Percentiles rank a stretch among this genome's conserved stretches.
Conservation (phyloP, 495 filamentous ascomycete species). For the Hypoxylon trugodes region DNA sequence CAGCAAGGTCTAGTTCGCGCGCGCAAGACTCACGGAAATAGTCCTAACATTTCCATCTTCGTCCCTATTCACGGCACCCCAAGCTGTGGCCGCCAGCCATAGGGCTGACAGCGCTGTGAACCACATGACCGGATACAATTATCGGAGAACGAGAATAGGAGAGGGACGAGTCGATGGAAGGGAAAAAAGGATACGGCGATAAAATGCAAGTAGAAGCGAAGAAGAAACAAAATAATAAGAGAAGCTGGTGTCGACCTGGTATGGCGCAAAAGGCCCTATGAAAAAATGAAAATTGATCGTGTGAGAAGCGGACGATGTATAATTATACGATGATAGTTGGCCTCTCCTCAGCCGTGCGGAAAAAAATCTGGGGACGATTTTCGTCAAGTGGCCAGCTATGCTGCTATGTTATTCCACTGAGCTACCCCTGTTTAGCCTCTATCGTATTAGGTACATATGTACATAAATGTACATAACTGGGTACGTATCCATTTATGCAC, state of each 20-base stretch:
- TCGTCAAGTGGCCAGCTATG: conserved; percentile 39
- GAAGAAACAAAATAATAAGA: conserved; percentile 22
- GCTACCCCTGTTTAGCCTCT: conserved; percentile 42
- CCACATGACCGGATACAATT: conserved; percentile 51
- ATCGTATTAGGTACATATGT: too few species aligned
- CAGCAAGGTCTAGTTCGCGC: conserved; percentile 11
- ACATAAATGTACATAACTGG: too few species aligned
- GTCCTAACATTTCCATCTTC: conserved; percentile 62
- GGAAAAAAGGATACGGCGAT: conserved; percentile 1
- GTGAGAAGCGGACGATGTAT: conserved; percentile 19
- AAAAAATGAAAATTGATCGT: conserved; percentile 30
- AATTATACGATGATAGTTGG: conserved; percentile 43
- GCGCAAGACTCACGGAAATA: conserved; percentile 58
- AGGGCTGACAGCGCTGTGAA: conserved; percentile 59
- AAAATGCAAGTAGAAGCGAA: conserved; percentile 28
- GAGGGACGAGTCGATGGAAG: background rate
- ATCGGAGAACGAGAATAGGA: background rate
- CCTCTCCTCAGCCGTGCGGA: conserved; percentile 44
- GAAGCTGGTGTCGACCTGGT: conserved; percentile 25
- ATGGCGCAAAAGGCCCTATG: conserved; percentile 24
- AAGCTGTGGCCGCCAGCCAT: conserved; percentile 63
- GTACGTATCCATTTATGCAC: too few species aligned
- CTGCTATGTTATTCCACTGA: conserved; percentile 31
- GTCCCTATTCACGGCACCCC: conserved; percentile 51
- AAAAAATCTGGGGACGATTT: conserved; percentile 41